Percentiles rank a stretch among this genome's conserved stretches.
phyloP scores from a whole-genome alignment of 345 rosid species.

The Brassica incana region DNA sequence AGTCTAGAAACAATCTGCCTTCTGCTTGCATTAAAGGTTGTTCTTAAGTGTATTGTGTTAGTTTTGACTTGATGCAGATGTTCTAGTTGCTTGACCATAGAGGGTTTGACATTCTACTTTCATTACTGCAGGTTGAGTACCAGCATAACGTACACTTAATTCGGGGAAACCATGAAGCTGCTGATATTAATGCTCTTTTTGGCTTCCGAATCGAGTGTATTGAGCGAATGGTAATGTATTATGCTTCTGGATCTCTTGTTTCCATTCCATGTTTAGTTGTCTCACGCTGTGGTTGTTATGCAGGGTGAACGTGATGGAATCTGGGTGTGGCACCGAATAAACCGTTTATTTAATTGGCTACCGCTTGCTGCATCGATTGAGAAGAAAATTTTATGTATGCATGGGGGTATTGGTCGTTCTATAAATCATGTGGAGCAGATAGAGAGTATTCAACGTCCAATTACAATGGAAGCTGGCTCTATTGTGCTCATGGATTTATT shows the following conservation, averaged over 20 bases:
- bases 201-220: conserved; percentile 92
- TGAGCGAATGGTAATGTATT: conserved; percentile 76
- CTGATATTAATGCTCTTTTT: conserved; percentile 93
- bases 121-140: conserved; percentile 72
- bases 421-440: conserved; percentile 91
- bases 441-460: conserved; percentile 86
- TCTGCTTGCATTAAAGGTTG: conserved; percentile 89
- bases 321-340: conserved; percentile 94
- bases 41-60: conserved; percentile 4
- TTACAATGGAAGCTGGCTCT: conserved; percentile 93
- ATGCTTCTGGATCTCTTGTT: conserved; percentile 15
- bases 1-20: conserved; percentile 86
- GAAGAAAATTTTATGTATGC: conserved; percentile 93
- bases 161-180: conserved; percentile 98
- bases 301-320: conserved; percentile 96
- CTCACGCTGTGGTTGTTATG: conserved; percentile 25
- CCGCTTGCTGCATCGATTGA: conserved; percentile 89
- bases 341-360: conserved; percentile 89
- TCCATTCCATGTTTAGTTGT: conserved; percentile 9
- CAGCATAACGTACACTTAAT: conserved; percentile 79
- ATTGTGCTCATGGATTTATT: conserved; percentile 89
- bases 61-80: conserved; percentile 13
- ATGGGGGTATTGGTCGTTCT: conserved; percentile 95
- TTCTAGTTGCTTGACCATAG: conserved; percentile 16
- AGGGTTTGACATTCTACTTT: conserved; percentile 25